These are phyloP conservation scores for Phytophthora colocasiae DNA, from an alignment of 352 stramenopile genomes.

Conservation along the genomic window DNA sequence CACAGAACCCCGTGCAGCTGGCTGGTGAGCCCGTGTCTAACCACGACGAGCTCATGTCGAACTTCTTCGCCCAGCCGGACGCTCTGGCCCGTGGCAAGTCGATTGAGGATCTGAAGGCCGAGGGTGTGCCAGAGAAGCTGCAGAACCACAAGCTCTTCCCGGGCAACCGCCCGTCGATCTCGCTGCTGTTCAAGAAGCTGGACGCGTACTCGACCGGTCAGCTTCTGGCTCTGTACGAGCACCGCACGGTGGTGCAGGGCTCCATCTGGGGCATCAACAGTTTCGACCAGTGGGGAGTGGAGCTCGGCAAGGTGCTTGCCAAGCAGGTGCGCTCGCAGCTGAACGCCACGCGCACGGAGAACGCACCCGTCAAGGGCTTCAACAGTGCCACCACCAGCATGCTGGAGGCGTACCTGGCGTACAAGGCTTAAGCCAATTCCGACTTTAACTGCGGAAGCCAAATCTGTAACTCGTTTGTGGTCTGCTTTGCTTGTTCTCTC, in stretches of 20 bases:
- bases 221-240: constrained; percentile 98
- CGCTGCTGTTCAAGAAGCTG: constrained; percentile 96
- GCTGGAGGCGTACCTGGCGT: constrained; percentile 93
- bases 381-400: constrained; percentile 94
- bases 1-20: constrained; percentile 88
- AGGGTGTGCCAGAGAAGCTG: constrained; percentile 94
- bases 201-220: constrained; percentile 96
- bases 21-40: constrained; percentile 92
- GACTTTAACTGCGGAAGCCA: not conserved
- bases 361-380: constrained; percentile 91
- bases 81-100: constrained; percentile 97
- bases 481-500: constrained; percentile 17
- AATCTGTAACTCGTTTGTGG: constrained; percentile 2
- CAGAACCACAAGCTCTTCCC: constrained; percentile 97
- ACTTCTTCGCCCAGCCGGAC: constrained; percentile 99
- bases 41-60: constrained; percentile 99
- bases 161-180: constrained; percentile 97
- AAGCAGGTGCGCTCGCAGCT: constrained; percentile 95
- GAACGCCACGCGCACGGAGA: constrained; percentile 73
- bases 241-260: constrained; percentile 96
- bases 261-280: constrained; percentile 99
- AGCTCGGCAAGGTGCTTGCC: constrained; percentile 98
- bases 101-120: constrained; percentile 92
- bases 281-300: constrained; percentile 99
- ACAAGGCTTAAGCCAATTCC: constrained; percentile 59